Percentiles rank a stretch among this genome's conserved stretches.
phyloP scores from a whole-genome alignment of 345 rosid genomes.

The Adansonia digitata region DNA sequence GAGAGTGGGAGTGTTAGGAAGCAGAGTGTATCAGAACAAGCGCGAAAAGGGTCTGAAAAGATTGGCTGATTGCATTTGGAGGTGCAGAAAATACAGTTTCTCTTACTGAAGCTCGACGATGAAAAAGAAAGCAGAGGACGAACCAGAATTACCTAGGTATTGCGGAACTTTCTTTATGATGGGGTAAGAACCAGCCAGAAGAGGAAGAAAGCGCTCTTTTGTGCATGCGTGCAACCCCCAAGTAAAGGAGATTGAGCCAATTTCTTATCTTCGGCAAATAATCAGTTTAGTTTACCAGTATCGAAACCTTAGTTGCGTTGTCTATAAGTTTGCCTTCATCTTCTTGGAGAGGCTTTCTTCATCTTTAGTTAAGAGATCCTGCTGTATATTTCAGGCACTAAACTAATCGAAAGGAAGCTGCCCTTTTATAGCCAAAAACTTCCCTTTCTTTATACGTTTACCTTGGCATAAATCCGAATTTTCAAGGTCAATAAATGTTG shows the following conservation, averaged over 20 bases:
- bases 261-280: constrained; percentile 1
- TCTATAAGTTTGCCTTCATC: constrained; percentile 24
- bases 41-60: neutral
- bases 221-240: neutral
- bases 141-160: neutral
- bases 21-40: neutral
- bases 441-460: neutral
- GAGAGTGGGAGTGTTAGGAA: neutral
- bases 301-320: constrained; percentile 22
- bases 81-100: constrained; percentile 78
- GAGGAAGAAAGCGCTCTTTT: neutral
- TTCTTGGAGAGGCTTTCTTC: constrained; percentile 13
- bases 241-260: constrained; percentile 22
- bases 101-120: constrained; percentile 64
- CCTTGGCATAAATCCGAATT: neutral
- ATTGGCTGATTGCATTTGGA: neutral
- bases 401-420: constrained; percentile 19
- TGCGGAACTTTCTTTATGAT: neutral
- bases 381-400: constrained; percentile 27
- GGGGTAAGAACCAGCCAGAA: neutral
- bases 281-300: constrained; percentile 14
- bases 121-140: constrained; percentile 35
- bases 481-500: too few relatives aligned
- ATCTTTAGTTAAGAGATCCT: constrained; percentile 23
- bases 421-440: constrained; percentile 13